Percentiles rank a stretch among this genome's conserved stretches.
phyloP scores from a whole-genome alignment of 345 rosid genomes.

The Eucalyptus marginata region DNA sequence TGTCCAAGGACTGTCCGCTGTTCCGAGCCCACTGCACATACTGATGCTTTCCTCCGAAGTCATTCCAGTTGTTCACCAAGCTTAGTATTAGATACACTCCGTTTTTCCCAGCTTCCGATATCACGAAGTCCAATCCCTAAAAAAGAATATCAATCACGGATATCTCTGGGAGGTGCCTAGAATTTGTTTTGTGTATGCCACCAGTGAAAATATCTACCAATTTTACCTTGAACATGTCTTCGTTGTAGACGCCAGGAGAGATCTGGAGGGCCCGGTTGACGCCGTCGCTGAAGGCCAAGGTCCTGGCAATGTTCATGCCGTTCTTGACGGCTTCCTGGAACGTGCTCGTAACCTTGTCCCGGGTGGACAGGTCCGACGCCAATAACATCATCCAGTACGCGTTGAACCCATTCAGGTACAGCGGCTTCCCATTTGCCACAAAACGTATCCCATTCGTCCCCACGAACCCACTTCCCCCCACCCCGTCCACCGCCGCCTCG shows the following conservation, averaged over 20 bases:
- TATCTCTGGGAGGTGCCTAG: not conserved
- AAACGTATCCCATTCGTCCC: constrained; percentile 33
- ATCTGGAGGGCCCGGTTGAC: constrained; percentile 41
- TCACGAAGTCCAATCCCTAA: constrained; percentile 72
- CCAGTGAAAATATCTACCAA: not conserved
- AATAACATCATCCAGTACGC: constrained; percentile 71
- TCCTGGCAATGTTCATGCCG: constrained; percentile 67
- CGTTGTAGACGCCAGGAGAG: constrained; percentile 57
- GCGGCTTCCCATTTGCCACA: constrained; percentile 15
- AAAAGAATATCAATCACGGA: not conserved
- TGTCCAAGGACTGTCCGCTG: constrained; percentile 10
- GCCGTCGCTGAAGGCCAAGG: constrained; percentile 78
- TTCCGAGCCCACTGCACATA: constrained; percentile 65
- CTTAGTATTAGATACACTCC: constrained; percentile 43
- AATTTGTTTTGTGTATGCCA: not conserved
- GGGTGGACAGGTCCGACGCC: constrained; percentile 45
- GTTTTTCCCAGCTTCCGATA: constrained; percentile 44
- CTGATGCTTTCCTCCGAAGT: constrained; percentile 47
- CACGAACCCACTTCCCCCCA: constrained; percentile 1
- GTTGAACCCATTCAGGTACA: constrained; percentile 70
- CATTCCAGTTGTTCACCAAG: constrained; percentile 57
- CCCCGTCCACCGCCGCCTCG: not conserved
- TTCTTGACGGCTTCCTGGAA: constrained; percentile 34
- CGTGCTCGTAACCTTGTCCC: constrained; percentile 32
- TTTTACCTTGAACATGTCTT: constrained; percentile 49